phyloP scores from a whole-genome alignment of 2,329 filamentous ascomycete species.

The Pseudogymnoascus sp. region DNA sequence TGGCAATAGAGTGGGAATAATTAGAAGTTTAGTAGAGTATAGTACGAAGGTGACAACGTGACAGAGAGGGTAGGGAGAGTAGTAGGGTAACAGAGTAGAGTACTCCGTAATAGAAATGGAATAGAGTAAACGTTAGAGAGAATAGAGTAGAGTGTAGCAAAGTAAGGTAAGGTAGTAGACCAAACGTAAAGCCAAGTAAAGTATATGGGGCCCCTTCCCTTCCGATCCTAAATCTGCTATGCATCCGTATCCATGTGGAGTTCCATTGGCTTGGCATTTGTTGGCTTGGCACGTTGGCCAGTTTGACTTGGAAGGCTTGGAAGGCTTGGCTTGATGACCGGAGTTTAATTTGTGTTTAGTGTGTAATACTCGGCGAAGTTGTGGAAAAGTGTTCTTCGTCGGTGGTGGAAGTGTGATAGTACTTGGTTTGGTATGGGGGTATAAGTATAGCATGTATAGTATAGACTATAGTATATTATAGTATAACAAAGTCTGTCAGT shows the following conservation, averaged over 20 bases:
- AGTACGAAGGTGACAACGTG: neutral
- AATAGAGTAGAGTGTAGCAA: neutral
- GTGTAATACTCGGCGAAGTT: neutral
- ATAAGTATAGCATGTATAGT: no score
- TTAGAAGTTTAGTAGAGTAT: neutral
- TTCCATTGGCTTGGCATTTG: neutral
- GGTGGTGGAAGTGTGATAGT: no score
- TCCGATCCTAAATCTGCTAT: neutral
- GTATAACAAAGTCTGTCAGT: neutral
- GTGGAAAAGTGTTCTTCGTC: neutral
- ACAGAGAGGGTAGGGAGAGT: neutral
- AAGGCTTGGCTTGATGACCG: neutral
- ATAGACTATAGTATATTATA: no score
- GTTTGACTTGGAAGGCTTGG: neutral
- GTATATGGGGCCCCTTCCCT: neutral
- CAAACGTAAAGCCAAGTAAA: neutral
- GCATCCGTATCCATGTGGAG: neutral
- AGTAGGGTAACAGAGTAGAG: neutral
- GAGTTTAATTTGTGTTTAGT: neutral
- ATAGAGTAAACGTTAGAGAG: neutral
- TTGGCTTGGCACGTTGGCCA: neutral
- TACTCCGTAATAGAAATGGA: neutral
- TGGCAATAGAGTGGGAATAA: neutral
- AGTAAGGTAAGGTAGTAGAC: neutral
- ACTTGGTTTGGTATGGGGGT: no score